Conservation (phyloP, 352 stramenopile genomes). For the Globisporangium camurandrum region DNA sequence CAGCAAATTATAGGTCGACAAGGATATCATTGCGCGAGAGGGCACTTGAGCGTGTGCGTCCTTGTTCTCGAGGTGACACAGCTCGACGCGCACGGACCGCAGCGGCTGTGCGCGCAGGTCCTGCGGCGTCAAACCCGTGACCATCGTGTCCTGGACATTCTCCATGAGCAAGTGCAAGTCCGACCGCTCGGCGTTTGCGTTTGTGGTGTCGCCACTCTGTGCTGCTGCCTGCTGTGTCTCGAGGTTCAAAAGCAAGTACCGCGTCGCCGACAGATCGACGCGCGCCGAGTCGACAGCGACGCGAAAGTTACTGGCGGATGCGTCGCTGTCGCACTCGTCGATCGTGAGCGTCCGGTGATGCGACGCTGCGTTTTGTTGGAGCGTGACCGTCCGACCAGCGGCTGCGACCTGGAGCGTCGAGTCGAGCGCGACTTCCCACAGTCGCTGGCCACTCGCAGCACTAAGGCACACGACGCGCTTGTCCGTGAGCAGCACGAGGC, state of each 20-base stretch:
- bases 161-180: slow-evolving; percentile 76
- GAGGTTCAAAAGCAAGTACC: slow-evolving; percentile 75
- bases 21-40: slow-evolving; percentile 40
- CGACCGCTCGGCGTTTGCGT: slow-evolving; percentile 56
- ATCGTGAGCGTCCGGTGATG: slow-evolving; percentile 54
- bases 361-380: slow-evolving; percentile 34
- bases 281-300: slow-evolving; percentile 70
- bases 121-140: slow-evolving; percentile 58
- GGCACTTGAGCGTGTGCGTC: slow-evolving; percentile 79
- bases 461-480: slow-evolving; percentile 78
- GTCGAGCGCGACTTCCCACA: slow-evolving; percentile 79
- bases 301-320: slow-evolving; percentile 60
- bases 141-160: slow-evolving; percentile 73
- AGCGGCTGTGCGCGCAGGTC: slow-evolving; percentile 70
- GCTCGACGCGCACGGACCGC: slow-evolving; percentile 70
- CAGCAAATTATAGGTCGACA: slow-evolving; percentile 4
- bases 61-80: slow-evolving; percentile 84
- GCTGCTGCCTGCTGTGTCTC: slow-evolving; percentile 77
- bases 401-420: slow-evolving; percentile 61
- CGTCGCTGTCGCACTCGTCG: slow-evolving; percentile 58
- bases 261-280: slow-evolving; percentile 64
- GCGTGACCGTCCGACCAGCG: slow-evolving; percentile 28
- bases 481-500: slow-evolving; percentile 72
- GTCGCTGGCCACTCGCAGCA: slow-evolving; percentile 58
- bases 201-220: slow-evolving; percentile 15